phyloP scores from a whole-genome alignment of 2,329 filamentous ascomycete genomes.

The Aspergillus novofumigatus region DNA sequence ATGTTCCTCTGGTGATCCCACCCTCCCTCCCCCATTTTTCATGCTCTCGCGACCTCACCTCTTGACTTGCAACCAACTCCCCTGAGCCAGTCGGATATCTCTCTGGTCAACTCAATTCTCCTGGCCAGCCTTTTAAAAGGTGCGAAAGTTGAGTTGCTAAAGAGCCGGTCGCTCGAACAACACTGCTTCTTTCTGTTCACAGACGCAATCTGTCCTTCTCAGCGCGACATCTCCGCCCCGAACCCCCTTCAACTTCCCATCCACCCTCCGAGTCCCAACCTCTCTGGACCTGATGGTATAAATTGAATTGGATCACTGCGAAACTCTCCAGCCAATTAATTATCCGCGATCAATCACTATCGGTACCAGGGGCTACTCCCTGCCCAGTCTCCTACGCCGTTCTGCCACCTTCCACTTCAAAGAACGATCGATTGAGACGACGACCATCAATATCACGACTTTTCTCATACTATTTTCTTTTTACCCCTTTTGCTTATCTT shows the following conservation, averaged over 20 bases:
- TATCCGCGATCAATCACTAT: not conserved
- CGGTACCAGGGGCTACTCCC: not conserved
- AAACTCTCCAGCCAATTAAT: not conserved
- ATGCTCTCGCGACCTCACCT: slow-evolving; percentile 3
- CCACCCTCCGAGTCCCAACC: not conserved
- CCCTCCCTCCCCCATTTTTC: slow-evolving; percentile 1
- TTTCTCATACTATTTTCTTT: not conserved
- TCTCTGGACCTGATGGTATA: not conserved
- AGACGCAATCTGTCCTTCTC: not conserved
- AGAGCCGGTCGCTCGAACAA: not conserved
- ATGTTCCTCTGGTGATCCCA: slow-evolving; percentile 17
- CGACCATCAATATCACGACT: not conserved
- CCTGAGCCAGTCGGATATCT: not conserved
- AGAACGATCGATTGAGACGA: not conserved
- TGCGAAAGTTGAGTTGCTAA: not conserved
- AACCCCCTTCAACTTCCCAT: not conserved
- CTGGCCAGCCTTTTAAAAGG: not conserved
- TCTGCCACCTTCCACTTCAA: not conserved
- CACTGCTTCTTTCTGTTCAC: not conserved
- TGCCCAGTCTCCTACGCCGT: not conserved
- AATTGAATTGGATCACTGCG: not conserved
- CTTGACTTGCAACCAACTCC: slow-evolving; percentile 4
- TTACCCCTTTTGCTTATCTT: not conserved
- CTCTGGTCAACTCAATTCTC: slow-evolving; percentile 3
- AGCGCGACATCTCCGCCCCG: not conserved